phyloP scores from a whole-genome alignment of 768 basidiomycete genomes.

The Lactarius sp. region DNA sequence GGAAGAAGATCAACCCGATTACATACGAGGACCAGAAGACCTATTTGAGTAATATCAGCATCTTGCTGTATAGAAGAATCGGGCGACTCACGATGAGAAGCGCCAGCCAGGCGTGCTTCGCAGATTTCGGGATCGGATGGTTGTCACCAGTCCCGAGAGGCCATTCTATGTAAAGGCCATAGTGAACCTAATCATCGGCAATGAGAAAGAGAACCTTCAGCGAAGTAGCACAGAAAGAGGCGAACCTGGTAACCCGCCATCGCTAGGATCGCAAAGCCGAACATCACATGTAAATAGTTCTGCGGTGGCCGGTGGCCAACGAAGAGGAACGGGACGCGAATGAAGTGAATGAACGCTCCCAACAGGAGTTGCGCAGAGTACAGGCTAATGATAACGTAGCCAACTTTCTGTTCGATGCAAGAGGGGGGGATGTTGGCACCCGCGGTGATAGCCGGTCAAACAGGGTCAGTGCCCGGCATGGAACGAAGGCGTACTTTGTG shows the following conservation, averaged over 20 bases:
- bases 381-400: conserved; percentile 48
- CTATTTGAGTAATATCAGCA: neutral
- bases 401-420: conserved; percentile 40
- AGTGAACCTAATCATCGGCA: conserved; percentile 2
- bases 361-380: conserved; percentile 47
- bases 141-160: conserved; percentile 14
- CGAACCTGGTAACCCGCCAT: conserved; percentile 45
- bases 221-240: neutral
- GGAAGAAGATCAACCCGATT: conserved; percentile 8
- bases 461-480: neutral
- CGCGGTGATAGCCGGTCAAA: neutral
- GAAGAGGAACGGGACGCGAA: conserved; percentile 41
- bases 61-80: neutral
- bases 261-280: conserved; percentile 52
- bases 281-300: conserved; percentile 39
- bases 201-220: neutral
- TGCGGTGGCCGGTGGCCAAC: conserved; percentile 36
- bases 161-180: conserved; percentile 24
- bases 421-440: neutral
- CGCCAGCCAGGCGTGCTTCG: conserved; percentile 19
- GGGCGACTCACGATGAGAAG: conserved; percentile 16
- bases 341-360: conserved; percentile 48
- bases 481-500: conserved; percentile 33
- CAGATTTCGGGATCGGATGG: conserved; percentile 8
- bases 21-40: conserved; percentile 14